A percentile compares a stretch with the other conserved stretches of the same genome.
Evolutionary conservation across 805 yeast genomes (phyloP).

Genomic region (Nakazawaea molendinolei): DNA sequence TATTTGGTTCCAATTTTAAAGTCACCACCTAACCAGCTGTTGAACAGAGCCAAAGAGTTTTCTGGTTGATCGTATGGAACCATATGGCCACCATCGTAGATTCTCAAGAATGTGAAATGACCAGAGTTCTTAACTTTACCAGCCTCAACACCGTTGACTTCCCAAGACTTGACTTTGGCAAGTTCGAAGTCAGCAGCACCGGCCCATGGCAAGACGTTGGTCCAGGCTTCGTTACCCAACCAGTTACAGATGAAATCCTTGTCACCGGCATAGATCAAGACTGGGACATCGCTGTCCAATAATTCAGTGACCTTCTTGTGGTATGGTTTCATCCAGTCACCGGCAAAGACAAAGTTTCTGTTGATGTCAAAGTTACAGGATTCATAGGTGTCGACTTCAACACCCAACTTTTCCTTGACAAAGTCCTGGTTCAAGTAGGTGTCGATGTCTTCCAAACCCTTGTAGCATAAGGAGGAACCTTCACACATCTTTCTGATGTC

Average conservation of each 20-base stretch:
- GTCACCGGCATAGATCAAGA: conserved; percentile 89
- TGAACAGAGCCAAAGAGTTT: conserved; percentile 60
- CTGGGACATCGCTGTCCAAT: conserved; percentile 66
- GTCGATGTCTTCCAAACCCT: conserved; percentile 40
- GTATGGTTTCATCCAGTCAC: conserved; percentile 66
- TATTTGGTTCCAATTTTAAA: conserved; percentile 22
- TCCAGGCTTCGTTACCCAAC: conserved; percentile 86
- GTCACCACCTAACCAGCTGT: conserved; percentile 67
- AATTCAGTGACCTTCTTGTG: conserved; percentile 48
- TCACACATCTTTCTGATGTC: conserved; percentile 54
- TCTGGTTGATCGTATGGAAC: conserved; percentile 86
- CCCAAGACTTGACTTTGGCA: conserved; percentile 20
- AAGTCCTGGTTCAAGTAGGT: conserved; percentile 44
- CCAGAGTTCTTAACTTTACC: conserved; percentile 75
- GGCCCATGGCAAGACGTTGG: conserved; percentile 61
- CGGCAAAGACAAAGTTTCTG: conserved; percentile 45
- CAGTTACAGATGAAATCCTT: conserved; percentile 91
- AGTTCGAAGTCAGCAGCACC: conserved; percentile 40
- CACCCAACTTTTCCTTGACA: conserved; percentile 54
- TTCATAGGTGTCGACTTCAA: conserved; percentile 40
- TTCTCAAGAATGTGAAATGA: conserved; percentile 69
- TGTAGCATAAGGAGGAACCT: conserved; percentile 47
- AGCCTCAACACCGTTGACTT: conserved; percentile 31
- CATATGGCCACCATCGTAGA: conserved; percentile 87
- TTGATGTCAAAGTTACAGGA: conserved; percentile 47